Evolutionary conservation across 371 early-diverging fungal genomes (phyloP).

Genomic region (Mucor ambiguus): DNA sequence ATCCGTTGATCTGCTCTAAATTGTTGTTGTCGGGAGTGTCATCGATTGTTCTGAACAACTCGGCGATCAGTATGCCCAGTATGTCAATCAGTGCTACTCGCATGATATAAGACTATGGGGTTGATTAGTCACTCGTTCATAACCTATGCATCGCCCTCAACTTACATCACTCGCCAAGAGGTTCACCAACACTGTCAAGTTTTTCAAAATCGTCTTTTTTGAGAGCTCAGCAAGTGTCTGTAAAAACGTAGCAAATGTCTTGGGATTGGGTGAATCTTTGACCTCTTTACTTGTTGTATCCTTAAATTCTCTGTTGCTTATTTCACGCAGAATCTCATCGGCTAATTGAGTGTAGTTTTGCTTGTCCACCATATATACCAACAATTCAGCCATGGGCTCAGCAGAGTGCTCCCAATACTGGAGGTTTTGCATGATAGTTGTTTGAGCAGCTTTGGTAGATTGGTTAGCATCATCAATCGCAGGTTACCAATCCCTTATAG

Average conservation of each 20-base stretch:
- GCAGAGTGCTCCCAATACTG: conserved; percentile 92
- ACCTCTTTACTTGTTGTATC: conserved; percentile 50
- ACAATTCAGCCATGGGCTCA: conserved; percentile 89
- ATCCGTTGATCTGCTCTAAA: conserved; percentile 63
- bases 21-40: conserved; percentile 63
- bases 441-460: conserved; percentile 63
- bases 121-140: neutral
- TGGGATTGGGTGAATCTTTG: conserved; percentile 78
- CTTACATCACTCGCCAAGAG: conserved; percentile 88
- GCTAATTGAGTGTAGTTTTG: conserved; percentile 73
- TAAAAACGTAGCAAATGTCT: conserved; percentile 83
- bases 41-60: conserved; percentile 61
- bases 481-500: too few species aligned
- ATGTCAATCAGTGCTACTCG: conserved; percentile 87
- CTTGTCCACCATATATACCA: conserved; percentile 65
- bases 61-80: conserved; percentile 78
- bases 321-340: conserved; percentile 80
- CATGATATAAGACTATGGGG: conserved; percentile 74
- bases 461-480: neutral
- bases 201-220: conserved; percentile 82
- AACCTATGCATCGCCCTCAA: neutral
- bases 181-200: conserved; percentile 79
- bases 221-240: conserved; percentile 78
- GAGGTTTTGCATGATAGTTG: conserved; percentile 85
- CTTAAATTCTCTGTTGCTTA: conserved; percentile 65